Evolutionary conservation across 202 grass and related monocot species (phyloP), one percentile per base, ranked within the genome.

Genomic region (Setaria italica): DNA sequence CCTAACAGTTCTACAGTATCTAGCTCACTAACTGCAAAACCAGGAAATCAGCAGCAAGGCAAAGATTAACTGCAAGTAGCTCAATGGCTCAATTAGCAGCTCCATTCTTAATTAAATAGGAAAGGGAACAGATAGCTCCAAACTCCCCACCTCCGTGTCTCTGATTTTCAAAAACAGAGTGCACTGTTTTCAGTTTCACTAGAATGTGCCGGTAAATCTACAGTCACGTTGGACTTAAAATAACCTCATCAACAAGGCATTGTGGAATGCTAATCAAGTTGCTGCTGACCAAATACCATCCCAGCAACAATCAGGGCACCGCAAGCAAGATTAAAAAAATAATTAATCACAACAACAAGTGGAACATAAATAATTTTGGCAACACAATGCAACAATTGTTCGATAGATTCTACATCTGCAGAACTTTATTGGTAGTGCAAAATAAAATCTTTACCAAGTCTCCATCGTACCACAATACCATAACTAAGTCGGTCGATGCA

Each of bases 401-500:
- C 29, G 50, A 77, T 25, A 58, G 42, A 25, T 79, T 21, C n/a
- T 60, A 15, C 39, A 71, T 77, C 39, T 55, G 25, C 53, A 43
- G 46, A 81, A 62, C 84, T 43, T 71, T 56, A 86, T 56, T 35
- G 30, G 62, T 48, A 71, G 3, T 41, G 32, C 4, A 33, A 53
- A 73, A 9, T 25, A 85, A 25, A 41, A 85, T 25, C 6, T 46
- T 39, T 72, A 39, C 66, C 72, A 9, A 83, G 14, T 55, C 57
- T 64, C 12, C 5, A 62, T 45, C 7, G 33, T 80, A 80, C 41
- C 49, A 54, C 69, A 17, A 60, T 73, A 59, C 47, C 6, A 60
- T 53, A 74, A 67, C 32, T 10, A 68, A 29, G 70, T 39, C 34
- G 53, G 70, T 39, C 34, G 53, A 81, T 30, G 62, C 70, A 90